Percentiles rank a stretch among this genome's conserved stretches.
Conservation (phyloP, 768 basidiomycete species). For the Termitomyces sp. region DNA sequence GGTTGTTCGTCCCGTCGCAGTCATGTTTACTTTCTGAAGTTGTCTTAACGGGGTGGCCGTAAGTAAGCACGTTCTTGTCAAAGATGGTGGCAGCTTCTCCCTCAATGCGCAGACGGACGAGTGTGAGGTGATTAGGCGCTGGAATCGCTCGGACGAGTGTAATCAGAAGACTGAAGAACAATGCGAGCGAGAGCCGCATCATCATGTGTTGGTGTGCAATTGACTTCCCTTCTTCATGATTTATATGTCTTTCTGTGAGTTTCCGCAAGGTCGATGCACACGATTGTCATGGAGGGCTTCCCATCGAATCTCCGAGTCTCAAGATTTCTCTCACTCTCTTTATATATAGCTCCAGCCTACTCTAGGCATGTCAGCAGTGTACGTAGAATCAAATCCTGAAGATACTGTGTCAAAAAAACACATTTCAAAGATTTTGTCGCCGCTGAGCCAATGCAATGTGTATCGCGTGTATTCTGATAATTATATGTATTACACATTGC, state of each 20-base stretch:
- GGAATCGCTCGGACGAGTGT: background rate
- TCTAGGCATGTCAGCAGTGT: no score
- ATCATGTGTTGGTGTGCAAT: background rate
- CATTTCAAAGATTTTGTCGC: no score
- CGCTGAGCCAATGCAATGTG: background rate
- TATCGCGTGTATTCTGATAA: background rate
- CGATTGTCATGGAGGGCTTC: background rate
- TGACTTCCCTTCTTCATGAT: background rate
- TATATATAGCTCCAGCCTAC: no score
- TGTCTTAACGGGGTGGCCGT: constrained; percentile 38
- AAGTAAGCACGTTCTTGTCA: constrained; percentile 33
- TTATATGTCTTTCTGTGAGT: background rate
- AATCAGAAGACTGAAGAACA: background rate
- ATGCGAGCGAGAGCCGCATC: background rate
- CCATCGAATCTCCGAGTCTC: no score
- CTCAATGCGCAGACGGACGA: constrained; percentile 36
- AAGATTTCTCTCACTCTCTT: no score
- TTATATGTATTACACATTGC: background rate
- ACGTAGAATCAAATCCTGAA: no score
- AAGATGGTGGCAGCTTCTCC: constrained; percentile 35
- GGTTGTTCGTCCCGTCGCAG: constrained; percentile 43
- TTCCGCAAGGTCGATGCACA: background rate
- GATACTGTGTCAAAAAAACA: no score
- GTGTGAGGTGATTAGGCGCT: background rate
- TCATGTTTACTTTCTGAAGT: constrained; percentile 33